These are phyloP conservation scores for Podila verticillata DNA, from an alignment of 192 early-diverging fungal species.

Conservation along the genomic window DNA sequence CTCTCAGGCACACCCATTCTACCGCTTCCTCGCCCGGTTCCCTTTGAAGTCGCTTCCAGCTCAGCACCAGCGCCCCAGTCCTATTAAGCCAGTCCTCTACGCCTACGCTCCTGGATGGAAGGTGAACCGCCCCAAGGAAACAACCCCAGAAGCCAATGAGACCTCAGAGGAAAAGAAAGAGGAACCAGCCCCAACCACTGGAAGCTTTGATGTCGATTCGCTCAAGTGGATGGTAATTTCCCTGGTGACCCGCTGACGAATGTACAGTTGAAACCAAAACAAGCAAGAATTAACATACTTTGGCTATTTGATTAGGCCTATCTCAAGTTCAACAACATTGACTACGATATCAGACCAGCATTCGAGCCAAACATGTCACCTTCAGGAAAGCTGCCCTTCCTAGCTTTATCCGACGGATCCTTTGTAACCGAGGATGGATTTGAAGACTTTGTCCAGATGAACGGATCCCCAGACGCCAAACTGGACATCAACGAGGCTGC, in stretches of 20 bases:
- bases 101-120: constrained; percentile 46
- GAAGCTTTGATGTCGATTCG: constrained; percentile 51
- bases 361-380: constrained; percentile 46
- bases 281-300: background rate
- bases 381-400: constrained; percentile 39
- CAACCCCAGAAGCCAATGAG: background rate
- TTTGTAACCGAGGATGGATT: constrained; percentile 38
- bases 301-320: constrained; percentile 12
- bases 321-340: constrained; percentile 45
- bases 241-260: background rate
- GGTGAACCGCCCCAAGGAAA: background rate
- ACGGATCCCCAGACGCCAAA: constrained; percentile 1
- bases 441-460: constrained; percentile 34
- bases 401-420: constrained; percentile 26
- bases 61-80: constrained; percentile 21
- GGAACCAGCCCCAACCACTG: background rate
- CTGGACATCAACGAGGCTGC: constrained; percentile 30
- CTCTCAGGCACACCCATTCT: constrained; percentile 26
- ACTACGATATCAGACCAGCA: constrained; percentile 37
- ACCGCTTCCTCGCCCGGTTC: constrained; percentile 35
- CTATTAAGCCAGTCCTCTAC: constrained; percentile 33
- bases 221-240: constrained; percentile 48
- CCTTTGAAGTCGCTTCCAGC: constrained; percentile 36
- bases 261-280: background rate
- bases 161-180: background rate